Evolutionary conservation across 768 basidiomycete genomes (phyloP).

Genomic region (Tylopilus subfusipes): DNA sequence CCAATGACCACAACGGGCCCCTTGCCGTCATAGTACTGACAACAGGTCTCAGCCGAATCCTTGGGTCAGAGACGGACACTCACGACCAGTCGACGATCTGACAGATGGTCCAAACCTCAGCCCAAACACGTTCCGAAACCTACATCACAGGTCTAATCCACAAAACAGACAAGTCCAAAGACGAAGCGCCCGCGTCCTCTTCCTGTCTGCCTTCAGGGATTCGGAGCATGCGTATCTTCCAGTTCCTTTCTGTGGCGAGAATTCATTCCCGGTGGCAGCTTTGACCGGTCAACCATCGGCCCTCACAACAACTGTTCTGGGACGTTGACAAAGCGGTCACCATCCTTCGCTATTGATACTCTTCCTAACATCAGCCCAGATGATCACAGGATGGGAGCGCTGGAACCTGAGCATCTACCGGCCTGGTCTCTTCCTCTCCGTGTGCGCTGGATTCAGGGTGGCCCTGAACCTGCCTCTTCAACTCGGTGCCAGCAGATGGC

Average conservation of each 20-base stretch:
- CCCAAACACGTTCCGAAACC: too few relatives aligned
- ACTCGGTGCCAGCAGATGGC: not conserved
- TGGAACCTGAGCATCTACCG: constrained; percentile 8
- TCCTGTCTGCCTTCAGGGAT: not conserved
- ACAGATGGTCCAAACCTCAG: too few relatives aligned
- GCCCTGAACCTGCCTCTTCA: not conserved
- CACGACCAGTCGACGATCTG: too few relatives aligned
- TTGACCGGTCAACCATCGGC: not conserved
- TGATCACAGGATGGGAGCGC: constrained; percentile 3
- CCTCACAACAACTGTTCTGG: constrained; percentile 19
- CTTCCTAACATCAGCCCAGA: not conserved
- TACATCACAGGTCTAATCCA: too few relatives aligned
- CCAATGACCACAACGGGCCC: not conserved
- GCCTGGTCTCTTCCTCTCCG: not conserved
- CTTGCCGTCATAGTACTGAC: too few relatives aligned
- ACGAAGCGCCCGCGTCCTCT: too few relatives aligned
- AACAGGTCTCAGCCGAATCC: too few relatives aligned
- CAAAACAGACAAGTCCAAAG: too few relatives aligned
- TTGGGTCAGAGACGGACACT: too few relatives aligned
- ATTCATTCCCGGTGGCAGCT: not conserved
- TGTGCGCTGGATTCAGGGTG: constrained; percentile 15
- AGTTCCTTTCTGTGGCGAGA: not conserved
- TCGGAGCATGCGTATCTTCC: not conserved
- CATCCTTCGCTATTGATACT: constrained; percentile 9
- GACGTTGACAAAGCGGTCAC: not conserved